Base-by-base conservation (phyloP, 345 rosid genomes). In the Heritiera fomes region DNA sequence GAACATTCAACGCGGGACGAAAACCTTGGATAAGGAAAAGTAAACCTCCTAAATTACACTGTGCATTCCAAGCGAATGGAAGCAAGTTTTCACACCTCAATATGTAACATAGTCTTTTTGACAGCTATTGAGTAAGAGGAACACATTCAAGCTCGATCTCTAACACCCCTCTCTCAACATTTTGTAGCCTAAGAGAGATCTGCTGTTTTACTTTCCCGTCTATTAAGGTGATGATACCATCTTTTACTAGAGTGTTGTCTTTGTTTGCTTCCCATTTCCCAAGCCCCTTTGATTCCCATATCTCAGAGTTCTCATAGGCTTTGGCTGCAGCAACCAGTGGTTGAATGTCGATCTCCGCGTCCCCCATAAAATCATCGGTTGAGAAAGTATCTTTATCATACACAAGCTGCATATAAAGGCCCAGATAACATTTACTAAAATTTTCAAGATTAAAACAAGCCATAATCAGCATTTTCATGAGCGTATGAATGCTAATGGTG, bases 271-370 rank as follows among this genome's bases (percentile, higher is more conserved):
- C 85, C 93, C 89, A 89, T 81, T 90, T 91, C 69, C 98, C 95
- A 1, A 95, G 91, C 82, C 88, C 93, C 84, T 84, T 89, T 3
- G 98, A 73, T 75, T 90, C 95, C 0, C 53, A 55, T 53, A 88
- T 83, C 46, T 84, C 79, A 13, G 92, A 91, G 7, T 68, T 80
- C 86, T 96, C 97, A 32, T 82, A 85, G 34, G 95, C 97, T 87
- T 85, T 90, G 23, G 99, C 98, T n/a, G 95, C 94, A 64, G 86
- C 47, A 32, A 96, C 87, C 73, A 96, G 87, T 8, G 98, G 94
- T 82, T 96, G 97, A 77, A 94, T 96, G 87, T 96, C 98, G n/a
- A 96, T 92, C 86, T 96, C 98, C 0, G 98, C 95, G 73, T 93
- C 98, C 50, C 99, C 99, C 98, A 94, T 96, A 81, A 94, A 96